Evolutionary conservation across 352 stramenopile genomes (phyloP), one percentile per base, ranked within the genome.

Genomic region (Phytophthora fragariaefolia): DNA sequence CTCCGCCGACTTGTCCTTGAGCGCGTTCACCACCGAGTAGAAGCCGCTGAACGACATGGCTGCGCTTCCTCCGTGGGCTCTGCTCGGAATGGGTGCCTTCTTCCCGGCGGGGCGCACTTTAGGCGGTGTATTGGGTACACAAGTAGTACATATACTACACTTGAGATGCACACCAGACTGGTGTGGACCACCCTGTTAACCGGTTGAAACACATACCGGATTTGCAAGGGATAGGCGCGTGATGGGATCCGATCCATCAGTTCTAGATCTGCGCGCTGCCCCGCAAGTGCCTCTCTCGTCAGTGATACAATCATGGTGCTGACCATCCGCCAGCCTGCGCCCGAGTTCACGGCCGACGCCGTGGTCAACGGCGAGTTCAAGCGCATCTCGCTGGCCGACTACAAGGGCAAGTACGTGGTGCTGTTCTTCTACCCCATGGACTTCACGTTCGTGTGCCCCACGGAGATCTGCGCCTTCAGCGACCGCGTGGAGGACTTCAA

Each of bases 361-460:
- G 82, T 97, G 23, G 76, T 97, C 17, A 58, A 96, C 66, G 87
- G 84, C 36, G 77, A 93, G 63, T 96, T 97, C 74, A 89, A 90
- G 77, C 83, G 75, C 32, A 58, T 97, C 30, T 92, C 76, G 60
- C 76, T 97, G 9, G 76, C 73, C 15, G 86, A 98, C 64, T 98
- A 95, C 81, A 85, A 83, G 48, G 90, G 90, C 59, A 89, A 98
- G 69, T 98, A 93, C 63, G 80, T 97, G 28, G 90, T 97, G 55
- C 84, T 98, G 18, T 96, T 97, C 86, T 98, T 97, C 73, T 97
- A 96, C 77, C 91, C 92, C 50, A 75, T 96, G 60, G 91, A 97
- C 76, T 97, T 96, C 70, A 97, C 91, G 27, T 98, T 97, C 59
- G 92, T 97, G 61, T 96, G 88, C 69, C 90, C 89, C 42, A 98